Conservation (phyloP, 169 alveolate genomes). For the Plasmodium chabaudi region DNA sequence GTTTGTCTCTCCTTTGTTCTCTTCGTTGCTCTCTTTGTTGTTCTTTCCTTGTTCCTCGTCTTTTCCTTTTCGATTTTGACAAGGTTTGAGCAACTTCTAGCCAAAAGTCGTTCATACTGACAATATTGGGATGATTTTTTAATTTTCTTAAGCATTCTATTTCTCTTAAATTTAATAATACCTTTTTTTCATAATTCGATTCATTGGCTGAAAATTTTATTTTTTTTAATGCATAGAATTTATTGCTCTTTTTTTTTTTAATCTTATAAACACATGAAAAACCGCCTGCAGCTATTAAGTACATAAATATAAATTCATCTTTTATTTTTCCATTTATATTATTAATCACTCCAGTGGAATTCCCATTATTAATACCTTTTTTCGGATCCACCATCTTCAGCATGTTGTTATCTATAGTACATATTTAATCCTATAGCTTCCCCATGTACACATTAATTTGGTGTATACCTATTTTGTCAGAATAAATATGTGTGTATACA, state of each 20-base stretch:
- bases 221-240: constrained; percentile 49
- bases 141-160: constrained; percentile 29
- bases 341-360: constrained; percentile 14
- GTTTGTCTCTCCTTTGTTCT: too few relatives aligned
- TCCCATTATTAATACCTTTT: background rate
- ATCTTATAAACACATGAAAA: constrained; percentile 55
- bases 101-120: constrained; percentile 44
- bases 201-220: constrained; percentile 38
- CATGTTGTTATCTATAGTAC: background rate
- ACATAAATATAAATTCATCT: constrained; percentile 30
- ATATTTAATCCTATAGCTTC: background rate
- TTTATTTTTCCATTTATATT: constrained; percentile 33
- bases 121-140: constrained; percentile 32
- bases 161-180: constrained; percentile 45
- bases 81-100: constrained; percentile 27
- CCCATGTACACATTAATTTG: background rate
- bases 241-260: constrained; percentile 16
- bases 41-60: too few relatives aligned
- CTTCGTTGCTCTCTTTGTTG: too few relatives aligned
- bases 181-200: constrained; percentile 28
- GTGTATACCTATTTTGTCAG: too few relatives aligned
- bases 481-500: too few relatives aligned
- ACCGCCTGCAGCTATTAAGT: constrained; percentile 52
- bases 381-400: background rate
- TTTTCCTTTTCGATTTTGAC: constrained; percentile 3